Percentiles rank a stretch among this genome's conserved stretches.
phyloP scores from a whole-genome alignment of 2,329 filamentous ascomycete genomes.

The Cryoendolithus antarcticus region DNA sequence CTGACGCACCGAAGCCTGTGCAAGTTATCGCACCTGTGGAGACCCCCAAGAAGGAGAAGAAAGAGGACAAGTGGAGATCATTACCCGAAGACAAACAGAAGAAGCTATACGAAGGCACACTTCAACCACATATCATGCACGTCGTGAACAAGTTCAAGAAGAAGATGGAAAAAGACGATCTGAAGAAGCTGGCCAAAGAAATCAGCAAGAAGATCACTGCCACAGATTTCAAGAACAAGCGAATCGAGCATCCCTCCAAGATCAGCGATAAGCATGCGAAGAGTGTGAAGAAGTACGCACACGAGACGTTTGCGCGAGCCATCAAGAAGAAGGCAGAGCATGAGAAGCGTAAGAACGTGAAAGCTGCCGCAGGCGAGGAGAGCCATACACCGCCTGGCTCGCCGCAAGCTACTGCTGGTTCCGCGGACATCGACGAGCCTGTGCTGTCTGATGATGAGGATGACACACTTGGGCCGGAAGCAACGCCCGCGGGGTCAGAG shows the following conservation, averaged over 20 bases:
- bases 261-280: constrained; percentile 67
- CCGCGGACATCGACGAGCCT: constrained; percentile 13
- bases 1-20: constrained; percentile 44
- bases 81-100: constrained; percentile 73
- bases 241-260: constrained; percentile 69
- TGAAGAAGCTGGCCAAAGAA: constrained; percentile 54
- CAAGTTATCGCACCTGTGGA: constrained; percentile 52
- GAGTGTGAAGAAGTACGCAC: constrained; percentile 72
- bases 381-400: constrained; percentile 18
- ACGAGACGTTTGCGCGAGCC: constrained; percentile 77
- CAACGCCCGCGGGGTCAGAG: constrained; percentile 13
- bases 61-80: constrained; percentile 59
- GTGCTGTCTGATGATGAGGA: constrained; percentile 18
- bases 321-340: constrained; percentile 61
- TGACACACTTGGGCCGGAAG: constrained; percentile 14
- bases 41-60: constrained; percentile 39
- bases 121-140: constrained; percentile 74
- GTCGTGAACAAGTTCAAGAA: constrained; percentile 78
- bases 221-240: constrained; percentile 80
- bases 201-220: constrained; percentile 72
- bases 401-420: constrained; percentile 11
- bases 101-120: constrained; percentile 86
- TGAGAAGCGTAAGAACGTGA: constrained; percentile 51
- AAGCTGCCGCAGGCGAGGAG: constrained; percentile 23
- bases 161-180: constrained; percentile 69